Base-by-base conservation (phyloP, 1,284 basidiomycete species). In the Golubevia sp. region DNA sequence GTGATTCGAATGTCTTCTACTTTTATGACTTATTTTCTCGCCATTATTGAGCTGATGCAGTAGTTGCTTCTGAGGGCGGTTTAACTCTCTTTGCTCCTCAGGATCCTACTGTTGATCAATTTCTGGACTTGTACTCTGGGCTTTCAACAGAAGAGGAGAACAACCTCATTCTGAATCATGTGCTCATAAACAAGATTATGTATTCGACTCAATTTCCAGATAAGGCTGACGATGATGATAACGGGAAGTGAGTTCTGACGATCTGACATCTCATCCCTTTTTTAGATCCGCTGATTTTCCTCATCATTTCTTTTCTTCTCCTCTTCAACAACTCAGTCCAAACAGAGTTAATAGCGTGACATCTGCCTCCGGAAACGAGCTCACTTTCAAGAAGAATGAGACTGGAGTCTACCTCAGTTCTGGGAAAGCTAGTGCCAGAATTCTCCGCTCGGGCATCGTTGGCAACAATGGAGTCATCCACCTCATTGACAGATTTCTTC, bases 81-180 rank as follows among this genome's bases (percentile, higher is more conserved):
- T 64, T 71, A 2, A 75, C 73, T 24, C 66, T 75, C 7, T 75
- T 75, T 50, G 73, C 66, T 0, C 73, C 73, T 13, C 60, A 25
- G 64, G 73, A 75, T 60, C 58, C 58, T 24, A 68, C 73, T 20
- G 64, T 75, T 30, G 54, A 67, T 49, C 21, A 55, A 53, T 67
- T 59, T 25, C 52, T 50, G 53, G 25, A 38, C 6, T 55, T 58
- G 1, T 57, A 70, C 2, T 6, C 48, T 44, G 38, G 24, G 2
- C 62, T 70, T 2, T 60, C 56, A 0, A n/a, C 48, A 21, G 59
- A 67, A 21, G 59, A 66, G 52, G 62, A 62, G 21, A 18, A 49
- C 2, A 67, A 66, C n/a, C 63, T 76, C 6, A 61, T 76, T 7
- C 62, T 64, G 52, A 74, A 76, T 57, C 74, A 76, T 59, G 67